Evolutionary conservation across 1,284 basidiomycete species (phyloP), one percentile per base, ranked within the genome.

Genomic region (Microbotryomycetes sp.): DNA sequence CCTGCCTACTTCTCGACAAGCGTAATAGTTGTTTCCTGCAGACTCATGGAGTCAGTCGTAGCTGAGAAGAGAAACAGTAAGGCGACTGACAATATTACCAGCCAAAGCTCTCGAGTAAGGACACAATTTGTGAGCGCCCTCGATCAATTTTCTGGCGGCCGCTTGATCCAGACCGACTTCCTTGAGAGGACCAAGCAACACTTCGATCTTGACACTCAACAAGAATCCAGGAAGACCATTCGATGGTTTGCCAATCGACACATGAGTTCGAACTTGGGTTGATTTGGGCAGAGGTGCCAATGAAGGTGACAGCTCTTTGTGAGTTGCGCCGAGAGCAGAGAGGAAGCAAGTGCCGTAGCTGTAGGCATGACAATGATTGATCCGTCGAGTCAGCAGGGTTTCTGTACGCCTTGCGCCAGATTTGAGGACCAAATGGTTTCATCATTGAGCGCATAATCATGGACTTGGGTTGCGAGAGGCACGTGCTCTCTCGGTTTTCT

Each of bases 301-400:
- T 29, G 30, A 51, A 52, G 67, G 54, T 52, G 53, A 45, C n/a
- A 62, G 59, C 22, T 59, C 30, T 19, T 60, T 64, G 54, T 72
- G 68, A 16, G 60, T 58, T 9, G 71, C 71, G 31, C 57, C 62
- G 29, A 72, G 56, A 0, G 71, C 71, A 28, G 60, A 63, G 14
- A 69, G 63, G 67, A 69, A 71, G 62, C 70, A 71, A 26, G 66
- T 69, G 4, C 59, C 59, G 59, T 70, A 71, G 22, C 58, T 60
- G 58, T 28, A n/a, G n/a, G n/a, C n/a, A n/a, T n/a, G n/a, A n/a
- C n/a, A n/a, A n/a, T n/a, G n/a, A n/a, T n/a, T n/a, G n/a, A n/a
- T n/a, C n/a, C n/a, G n/a, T n/a, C n/a, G n/a, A n/a, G n/a, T n/a
- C n/a, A n/a, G n/a, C n/a, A n/a, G n/a, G n/a, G n/a, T n/a, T n/a